Evolutionary conservation across 164 flowering plant genomes (phyloP).

Genomic region (Vitis amurensis): DNA sequence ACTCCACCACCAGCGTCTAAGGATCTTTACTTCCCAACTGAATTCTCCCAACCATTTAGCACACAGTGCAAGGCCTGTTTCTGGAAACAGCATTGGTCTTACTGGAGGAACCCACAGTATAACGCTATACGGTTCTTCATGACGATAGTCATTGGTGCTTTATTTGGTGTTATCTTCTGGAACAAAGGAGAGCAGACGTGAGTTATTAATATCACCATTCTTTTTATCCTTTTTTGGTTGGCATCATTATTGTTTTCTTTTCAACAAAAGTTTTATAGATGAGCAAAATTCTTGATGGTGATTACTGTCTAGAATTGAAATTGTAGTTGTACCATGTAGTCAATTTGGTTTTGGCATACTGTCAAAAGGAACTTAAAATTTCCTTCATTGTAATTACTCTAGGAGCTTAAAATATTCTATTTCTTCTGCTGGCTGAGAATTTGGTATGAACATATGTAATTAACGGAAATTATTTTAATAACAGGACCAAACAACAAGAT

Average conservation of each 20-base stretch:
- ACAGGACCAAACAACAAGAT: constrained; percentile 61
- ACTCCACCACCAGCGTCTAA: constrained; percentile 57
- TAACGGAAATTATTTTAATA: constrained; percentile 4
- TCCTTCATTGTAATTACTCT: too few relatives aligned
- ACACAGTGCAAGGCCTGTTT: constrained; percentile 83
- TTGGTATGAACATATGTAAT: not conserved
- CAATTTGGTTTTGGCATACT: too few relatives aligned
- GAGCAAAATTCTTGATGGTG: too few relatives aligned
- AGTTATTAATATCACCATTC: constrained; percentile 15
- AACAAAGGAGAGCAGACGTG: constrained; percentile 59
- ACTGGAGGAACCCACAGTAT: constrained; percentile 82
- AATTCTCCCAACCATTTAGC: constrained; percentile 63
- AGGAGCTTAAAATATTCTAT: too few relatives aligned
- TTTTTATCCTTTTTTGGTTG: not conserved
- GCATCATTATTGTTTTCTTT: too few relatives aligned
- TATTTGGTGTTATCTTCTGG: constrained; percentile 80
- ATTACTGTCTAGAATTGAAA: too few relatives aligned
- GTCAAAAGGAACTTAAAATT: too few relatives aligned
- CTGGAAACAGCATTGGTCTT: constrained; percentile 86
- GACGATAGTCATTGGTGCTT: constrained; percentile 53
- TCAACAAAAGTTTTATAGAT: too few relatives aligned
- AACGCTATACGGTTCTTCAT: constrained; percentile 60
- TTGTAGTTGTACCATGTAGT: too few relatives aligned
- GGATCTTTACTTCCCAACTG: constrained; percentile 68
- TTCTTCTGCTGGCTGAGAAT: not conserved